Conservation (phyloP, 495 filamentous ascomycete genomes). For the Tuber magnatum region DNA sequence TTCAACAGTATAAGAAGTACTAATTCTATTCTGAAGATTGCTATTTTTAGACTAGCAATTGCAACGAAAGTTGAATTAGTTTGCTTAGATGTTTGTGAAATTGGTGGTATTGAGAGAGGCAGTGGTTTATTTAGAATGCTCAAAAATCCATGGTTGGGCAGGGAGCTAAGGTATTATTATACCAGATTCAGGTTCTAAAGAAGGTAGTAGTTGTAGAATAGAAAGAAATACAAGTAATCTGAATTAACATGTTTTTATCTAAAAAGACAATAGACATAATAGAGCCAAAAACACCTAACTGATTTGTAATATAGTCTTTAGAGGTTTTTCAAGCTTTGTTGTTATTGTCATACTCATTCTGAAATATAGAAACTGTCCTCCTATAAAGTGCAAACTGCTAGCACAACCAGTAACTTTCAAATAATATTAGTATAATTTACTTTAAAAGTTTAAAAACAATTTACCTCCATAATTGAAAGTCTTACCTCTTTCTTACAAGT, state of each 20-base stretch:
- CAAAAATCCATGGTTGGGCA: not conserved
- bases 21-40: conserved; percentile 12
- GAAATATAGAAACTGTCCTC: not conserved
- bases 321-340: not conserved
- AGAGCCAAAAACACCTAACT: conserved; percentile 5
- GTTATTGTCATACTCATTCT: not conserved
- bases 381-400: conserved; percentile 12
- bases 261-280: conserved; percentile 8
- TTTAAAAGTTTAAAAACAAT: not conserved
- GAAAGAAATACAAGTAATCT: not conserved
- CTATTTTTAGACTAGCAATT: not conserved
- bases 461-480: not conserved
- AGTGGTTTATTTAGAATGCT: not conserved
- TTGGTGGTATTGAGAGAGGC: not conserved
- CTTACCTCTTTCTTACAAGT: not conserved
- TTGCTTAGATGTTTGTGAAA: not conserved
- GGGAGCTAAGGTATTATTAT: not conserved
- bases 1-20: conserved; percentile 5
- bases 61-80: not conserved
- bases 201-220: not conserved
- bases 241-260: not conserved
- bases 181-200: not conserved
- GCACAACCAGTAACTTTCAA: not conserved
- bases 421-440: not conserved
- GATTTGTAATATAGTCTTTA: not conserved